A percentile compares a stretch with the other conserved stretches of the same genome.
Conservation (phyloP, 495 filamentous ascomycete species). For the Penicillium taxi region DNA sequence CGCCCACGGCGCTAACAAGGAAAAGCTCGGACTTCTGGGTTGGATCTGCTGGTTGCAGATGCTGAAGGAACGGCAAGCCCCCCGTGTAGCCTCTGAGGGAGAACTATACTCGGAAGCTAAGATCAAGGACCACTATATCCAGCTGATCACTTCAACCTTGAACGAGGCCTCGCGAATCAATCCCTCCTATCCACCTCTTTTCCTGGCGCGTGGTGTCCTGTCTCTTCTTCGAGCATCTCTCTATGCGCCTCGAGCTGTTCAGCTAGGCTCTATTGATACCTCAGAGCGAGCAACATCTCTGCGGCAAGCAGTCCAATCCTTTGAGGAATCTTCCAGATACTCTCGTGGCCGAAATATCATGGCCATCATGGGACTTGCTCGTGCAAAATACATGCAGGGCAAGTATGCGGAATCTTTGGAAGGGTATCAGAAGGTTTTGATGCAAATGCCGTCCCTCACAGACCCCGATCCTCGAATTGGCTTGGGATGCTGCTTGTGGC, state of each 20-base stretch:
- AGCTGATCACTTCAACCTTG: conserved; percentile 77
- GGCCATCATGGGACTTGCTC: conserved; percentile 78
- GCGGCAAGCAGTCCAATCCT: conserved; percentile 76
- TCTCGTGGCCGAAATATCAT: conserved; percentile 82
- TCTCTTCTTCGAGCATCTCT: conserved; percentile 82
- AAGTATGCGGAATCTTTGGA: conserved; percentile 75
- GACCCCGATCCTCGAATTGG: conserved; percentile 95
- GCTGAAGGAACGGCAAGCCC: conserved; percentile 83
- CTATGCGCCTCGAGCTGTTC: conserved; percentile 58
- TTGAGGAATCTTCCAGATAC: conserved; percentile 81
- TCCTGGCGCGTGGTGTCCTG: conserved; percentile 84
- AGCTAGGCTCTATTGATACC: conserved; percentile 53
- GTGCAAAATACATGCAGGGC: conserved; percentile 74
- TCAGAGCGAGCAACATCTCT: conserved; percentile 72
- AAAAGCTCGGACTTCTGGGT: conserved; percentile 76
- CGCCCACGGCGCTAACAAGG: conserved; percentile 60
- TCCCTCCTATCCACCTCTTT: conserved; percentile 79
- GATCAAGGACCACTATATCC: conserved; percentile 88
- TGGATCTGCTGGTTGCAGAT: conserved; percentile 90
- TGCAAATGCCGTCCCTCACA: conserved; percentile 75
- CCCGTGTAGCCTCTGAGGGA: conserved; percentile 62
- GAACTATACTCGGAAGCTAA: conserved; percentile 59
- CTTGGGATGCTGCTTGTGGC: conserved; percentile 93
- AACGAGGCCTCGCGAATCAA: conserved; percentile 95
- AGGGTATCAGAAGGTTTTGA: conserved; percentile 76